Percentiles rank a stretch among this genome's conserved stretches.
Evolutionary conservation across 495 filamentous ascomycete genomes (phyloP).

Genomic region (Podospora australis): DNA sequence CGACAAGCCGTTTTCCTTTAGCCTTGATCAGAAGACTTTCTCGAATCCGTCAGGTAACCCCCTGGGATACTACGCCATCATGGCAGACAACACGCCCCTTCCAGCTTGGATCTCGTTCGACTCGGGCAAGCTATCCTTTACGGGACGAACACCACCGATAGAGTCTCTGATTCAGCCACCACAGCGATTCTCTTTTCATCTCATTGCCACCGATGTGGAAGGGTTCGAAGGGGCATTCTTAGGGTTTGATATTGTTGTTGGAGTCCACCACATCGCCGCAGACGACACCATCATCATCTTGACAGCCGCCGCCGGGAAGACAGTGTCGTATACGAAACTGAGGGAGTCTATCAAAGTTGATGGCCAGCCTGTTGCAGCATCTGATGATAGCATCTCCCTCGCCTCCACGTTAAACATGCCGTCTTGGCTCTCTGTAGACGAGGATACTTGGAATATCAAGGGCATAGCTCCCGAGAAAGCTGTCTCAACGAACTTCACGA

Average conservation of each 20-base stretch:
- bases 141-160: constrained; percentile 61
- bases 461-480: constrained; percentile 56
- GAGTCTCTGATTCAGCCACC: constrained; percentile 58
- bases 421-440: constrained; percentile 64
- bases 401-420: constrained; percentile 51
- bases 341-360: constrained; percentile 54
- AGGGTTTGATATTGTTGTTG: constrained; percentile 63
- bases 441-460: constrained; percentile 51
- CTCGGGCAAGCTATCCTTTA: constrained; percentile 55
- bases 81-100: constrained; percentile 68
- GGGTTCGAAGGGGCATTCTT: constrained; percentile 66
- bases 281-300: constrained; percentile 49
- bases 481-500: constrained; percentile 55
- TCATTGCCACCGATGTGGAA: constrained; percentile 74
- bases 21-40: constrained; percentile 35
- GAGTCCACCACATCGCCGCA: constrained; percentile 60
- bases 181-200: constrained; percentile 62
- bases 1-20: constrained; percentile 31
- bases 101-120: constrained; percentile 86
- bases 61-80: constrained; percentile 67
- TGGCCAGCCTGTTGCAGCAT: constrained; percentile 40
- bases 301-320: constrained; percentile 50
- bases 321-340: constrained; percentile 52
- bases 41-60: constrained; percentile 15
- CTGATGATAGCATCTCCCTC: constrained; percentile 43